phyloP scores from a whole-genome alignment of 306 rosid species.

The Nissolia schottii region DNA sequence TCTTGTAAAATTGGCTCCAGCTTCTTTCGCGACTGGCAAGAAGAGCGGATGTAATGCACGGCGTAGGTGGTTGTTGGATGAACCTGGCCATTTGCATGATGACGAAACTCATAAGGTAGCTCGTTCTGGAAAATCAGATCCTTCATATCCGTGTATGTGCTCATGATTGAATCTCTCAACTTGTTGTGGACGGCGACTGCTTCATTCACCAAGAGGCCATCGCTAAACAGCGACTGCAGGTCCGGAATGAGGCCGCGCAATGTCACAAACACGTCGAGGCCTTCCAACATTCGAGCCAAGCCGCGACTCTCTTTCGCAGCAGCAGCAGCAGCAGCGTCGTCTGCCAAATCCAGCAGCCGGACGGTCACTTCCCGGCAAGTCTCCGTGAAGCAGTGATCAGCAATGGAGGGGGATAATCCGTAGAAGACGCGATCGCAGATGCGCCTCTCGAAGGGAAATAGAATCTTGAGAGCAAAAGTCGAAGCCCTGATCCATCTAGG shows the following conservation, averaged over 20 bases:
- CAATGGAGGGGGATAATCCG: conserved; percentile 55
- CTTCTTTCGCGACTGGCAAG: neutral
- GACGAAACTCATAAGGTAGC: neutral
- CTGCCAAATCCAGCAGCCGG: conserved; percentile 57
- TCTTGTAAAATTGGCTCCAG: conserved; percentile 1
- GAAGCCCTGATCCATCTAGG: conserved; percentile 59
- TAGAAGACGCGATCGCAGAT: conserved; percentile 59
- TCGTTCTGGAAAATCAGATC: conserved; percentile 21
- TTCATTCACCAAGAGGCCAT: neutral
- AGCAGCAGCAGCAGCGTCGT: too few relatives aligned
- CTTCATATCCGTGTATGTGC: conserved; percentile 4
- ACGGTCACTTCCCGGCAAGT: conserved; percentile 53
- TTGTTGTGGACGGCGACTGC: neutral
- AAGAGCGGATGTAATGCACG: neutral
- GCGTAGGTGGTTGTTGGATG: neutral
- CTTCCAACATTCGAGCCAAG: conserved; percentile 44
- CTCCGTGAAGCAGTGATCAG: conserved; percentile 63
- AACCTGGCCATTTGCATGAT: neutral
- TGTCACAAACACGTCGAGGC: conserved; percentile 48
- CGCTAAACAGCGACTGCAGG: conserved; percentile 41
- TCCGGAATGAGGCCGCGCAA: conserved; percentile 42
- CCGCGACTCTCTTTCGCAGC: conserved; percentile 46
- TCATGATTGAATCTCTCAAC: neutral
- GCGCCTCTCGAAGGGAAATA: conserved; percentile 63
- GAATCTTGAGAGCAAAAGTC: conserved; percentile 41